Evolutionary conservation across 116 monocot genomes (phyloP).

Genomic region (Posidonia oceanica): DNA sequence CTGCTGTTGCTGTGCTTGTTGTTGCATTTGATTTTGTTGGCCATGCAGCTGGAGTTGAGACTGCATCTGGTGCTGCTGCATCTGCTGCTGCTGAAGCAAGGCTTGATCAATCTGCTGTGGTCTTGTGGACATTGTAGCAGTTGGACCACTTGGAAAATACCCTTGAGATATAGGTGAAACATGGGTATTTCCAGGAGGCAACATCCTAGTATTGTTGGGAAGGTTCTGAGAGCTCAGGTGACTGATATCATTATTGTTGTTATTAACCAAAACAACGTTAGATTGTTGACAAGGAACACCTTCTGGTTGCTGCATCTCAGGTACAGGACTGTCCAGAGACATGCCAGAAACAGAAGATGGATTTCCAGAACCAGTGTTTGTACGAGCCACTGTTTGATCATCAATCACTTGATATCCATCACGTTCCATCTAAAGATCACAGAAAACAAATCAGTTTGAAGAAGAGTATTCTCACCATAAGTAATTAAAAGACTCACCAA

Average conservation of each 20-base stretch:
- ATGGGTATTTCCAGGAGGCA: constrained; percentile 53
- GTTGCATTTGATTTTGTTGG: constrained; percentile 37
- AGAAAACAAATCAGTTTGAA: background rate
- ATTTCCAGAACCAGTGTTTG: constrained; percentile 7
- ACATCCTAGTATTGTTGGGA: constrained; percentile 28
- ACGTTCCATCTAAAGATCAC: constrained; percentile 46
- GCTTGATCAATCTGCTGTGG: constrained; percentile 58
- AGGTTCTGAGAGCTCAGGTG: constrained; percentile 35
- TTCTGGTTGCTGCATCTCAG: constrained; percentile 45
- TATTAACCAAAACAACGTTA: constrained; percentile 19
- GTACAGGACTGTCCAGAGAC: constrained; percentile 24
- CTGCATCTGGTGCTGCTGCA: constrained; percentile 38
- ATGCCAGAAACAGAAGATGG: constrained; percentile 20
- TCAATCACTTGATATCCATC: constrained; percentile 57
- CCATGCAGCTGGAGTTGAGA: constrained; percentile 15
- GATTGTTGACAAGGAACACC: constrained; percentile 28
- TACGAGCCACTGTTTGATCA: constrained; percentile 25
- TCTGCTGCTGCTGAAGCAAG: constrained; percentile 40
- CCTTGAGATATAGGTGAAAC: constrained; percentile 37
- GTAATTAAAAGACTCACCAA: constrained; percentile 34
- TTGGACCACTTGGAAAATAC: constrained; percentile 31
- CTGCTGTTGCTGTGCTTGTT: constrained; percentile 31
- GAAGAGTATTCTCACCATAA: background rate
- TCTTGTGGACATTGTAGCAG: constrained; percentile 30
- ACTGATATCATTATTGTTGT: constrained; percentile 18